Evolutionary conservation across 768 basidiomycete species (phyloP).

Genomic region (Neoboletus subvelutipes): DNA sequence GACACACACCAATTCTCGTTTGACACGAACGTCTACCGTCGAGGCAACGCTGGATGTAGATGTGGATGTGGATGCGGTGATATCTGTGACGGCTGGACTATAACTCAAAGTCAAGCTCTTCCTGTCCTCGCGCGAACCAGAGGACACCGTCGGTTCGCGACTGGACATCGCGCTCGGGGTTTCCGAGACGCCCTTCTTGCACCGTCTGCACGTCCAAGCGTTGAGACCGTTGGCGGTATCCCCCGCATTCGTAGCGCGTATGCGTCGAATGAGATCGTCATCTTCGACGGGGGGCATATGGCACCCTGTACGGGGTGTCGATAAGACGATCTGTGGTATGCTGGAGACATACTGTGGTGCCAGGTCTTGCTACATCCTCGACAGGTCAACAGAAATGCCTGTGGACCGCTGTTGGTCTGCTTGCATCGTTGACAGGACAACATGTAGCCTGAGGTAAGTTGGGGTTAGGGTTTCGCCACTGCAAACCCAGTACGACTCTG

Average conservation of each 20-base stretch:
- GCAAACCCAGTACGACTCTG: background rate
- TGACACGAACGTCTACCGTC: background rate
- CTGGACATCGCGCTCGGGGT: slow-evolving; percentile 4
- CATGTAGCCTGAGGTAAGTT: background rate
- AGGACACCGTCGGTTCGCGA: slow-evolving; percentile 8
- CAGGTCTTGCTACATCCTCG: slow-evolving; percentile 33
- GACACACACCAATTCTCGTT: slow-evolving; percentile 11
- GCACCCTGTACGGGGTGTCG: slow-evolving; percentile 25
- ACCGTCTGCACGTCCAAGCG: slow-evolving; percentile 33
- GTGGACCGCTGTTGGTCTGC: slow-evolving; percentile 22
- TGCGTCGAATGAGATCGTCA: slow-evolving; percentile 22
- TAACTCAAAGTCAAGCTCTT: background rate
- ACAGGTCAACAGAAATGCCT: slow-evolving; percentile 36
- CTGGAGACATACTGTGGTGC: slow-evolving; percentile 32
- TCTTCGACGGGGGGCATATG: slow-evolving; percentile 33
- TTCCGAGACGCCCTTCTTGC: slow-evolving; percentile 22
- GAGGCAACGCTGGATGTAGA: background rate
- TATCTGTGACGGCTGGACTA: background rate
- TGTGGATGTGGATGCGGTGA: background rate
- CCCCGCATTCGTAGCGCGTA: slow-evolving; percentile 25
- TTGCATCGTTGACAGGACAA: slow-evolving; percentile 27
- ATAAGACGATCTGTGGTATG: background rate
- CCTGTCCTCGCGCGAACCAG: slow-evolving; percentile 1
- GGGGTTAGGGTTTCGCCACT: slow-evolving; percentile 27
- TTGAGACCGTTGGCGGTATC: slow-evolving; percentile 24